Evolutionary conservation across 208 protist species (phyloP), one percentile per base, ranked within the genome.

Genomic region (Spongospora subterranea): DNA sequence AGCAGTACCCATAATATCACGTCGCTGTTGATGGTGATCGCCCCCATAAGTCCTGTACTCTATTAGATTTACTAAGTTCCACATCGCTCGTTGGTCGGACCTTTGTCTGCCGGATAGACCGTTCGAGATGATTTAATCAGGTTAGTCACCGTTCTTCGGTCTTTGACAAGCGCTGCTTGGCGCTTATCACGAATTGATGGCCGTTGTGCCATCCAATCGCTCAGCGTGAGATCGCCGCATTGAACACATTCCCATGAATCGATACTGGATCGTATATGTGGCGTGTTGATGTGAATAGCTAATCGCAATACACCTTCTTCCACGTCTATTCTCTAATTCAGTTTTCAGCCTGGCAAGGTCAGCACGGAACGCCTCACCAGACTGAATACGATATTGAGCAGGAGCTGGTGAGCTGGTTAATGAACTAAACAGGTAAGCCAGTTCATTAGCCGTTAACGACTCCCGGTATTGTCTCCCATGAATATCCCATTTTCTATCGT

Each of bases 71-170:
- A 35, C n/a, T n/a, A n/a, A n/a, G n/a, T n/a, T n/a, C n/a, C n/a
- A n/a, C n/a, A n/a, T n/a, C n/a, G n/a, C n/a, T n/a, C n/a, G n/a
- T n/a, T n/a, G 71, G n/a, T 40, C 6, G 6, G n/a, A 82, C 71
- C 71, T 82, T n/a, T 6, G 35, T 82, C 71, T 39, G 71, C 71
- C 6, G 71, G n/a, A n/a, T 40, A 82, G 71, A 82, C 6, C 71
- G 35, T 35, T 20, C 11, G 6, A n/a, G 35, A 82, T 39, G 6
- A 20, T n/a, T 35, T 82, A 35, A 82, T 43, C 13, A 43, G 35
- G n/a, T 35, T 6, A 20, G 35, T 20, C 17, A 35, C 71, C 6
- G 6, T 17, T 6, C 35, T 82, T 35, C 71, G 40, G 6, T n/a
- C 71, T 35, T 82, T 6, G n/a, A 82, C 13, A 17, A 82, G 40